phyloP scores from a whole-genome alignment of 2,329 filamentous ascomycete genomes.

The Juglanconis juglandina region DNA sequence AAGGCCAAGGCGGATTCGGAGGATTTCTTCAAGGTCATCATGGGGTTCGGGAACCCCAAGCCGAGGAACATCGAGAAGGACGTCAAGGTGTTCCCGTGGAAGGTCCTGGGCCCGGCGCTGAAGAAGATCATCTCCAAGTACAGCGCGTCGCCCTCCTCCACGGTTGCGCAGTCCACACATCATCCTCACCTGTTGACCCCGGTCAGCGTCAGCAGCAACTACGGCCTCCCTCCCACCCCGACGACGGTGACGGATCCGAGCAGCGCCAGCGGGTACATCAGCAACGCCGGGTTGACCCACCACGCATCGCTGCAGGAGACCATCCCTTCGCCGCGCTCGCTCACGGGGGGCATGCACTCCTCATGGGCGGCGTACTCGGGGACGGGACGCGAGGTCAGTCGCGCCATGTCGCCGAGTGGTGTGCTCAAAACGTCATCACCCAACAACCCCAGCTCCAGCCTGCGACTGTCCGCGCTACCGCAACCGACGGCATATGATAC shows the following conservation, averaged over 20 bases:
- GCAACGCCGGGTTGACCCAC: constrained; percentile 36
- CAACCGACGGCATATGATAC: constrained; percentile 16
- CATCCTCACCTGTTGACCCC: constrained; percentile 37
- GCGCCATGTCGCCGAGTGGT: constrained; percentile 15
- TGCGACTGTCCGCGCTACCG: constrained; percentile 15
- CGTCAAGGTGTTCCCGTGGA: constrained; percentile 98
- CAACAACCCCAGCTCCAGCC: constrained; percentile 4
- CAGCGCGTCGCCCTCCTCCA: constrained; percentile 38
- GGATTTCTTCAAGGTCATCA: constrained; percentile 98
- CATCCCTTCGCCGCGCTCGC: constrained; percentile 17
- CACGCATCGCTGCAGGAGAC: constrained; percentile 40
- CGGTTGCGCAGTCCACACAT: constrained; percentile 19
- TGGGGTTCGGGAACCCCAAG: constrained; percentile 93
- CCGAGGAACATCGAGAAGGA: constrained; percentile 98
- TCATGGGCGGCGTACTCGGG: constrained; percentile 13
- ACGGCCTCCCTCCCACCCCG: constrained; percentile 46
- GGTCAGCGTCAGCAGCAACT: constrained; percentile 37
- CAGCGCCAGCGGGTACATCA: constrained; percentile 35
- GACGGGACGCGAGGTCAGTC: constrained; percentile 11
- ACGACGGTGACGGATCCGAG: constrained; percentile 34
- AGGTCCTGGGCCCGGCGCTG: constrained; percentile 77
- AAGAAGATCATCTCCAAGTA: constrained; percentile 99
- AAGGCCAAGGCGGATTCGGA: constrained; percentile 91
- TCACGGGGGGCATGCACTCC: constrained; percentile 16
- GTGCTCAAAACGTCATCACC: constrained; percentile 17